Evolutionary conservation across 2,329 filamentous ascomycete species (phyloP).

Genomic region (Hymenoscyphus infarciens): DNA sequence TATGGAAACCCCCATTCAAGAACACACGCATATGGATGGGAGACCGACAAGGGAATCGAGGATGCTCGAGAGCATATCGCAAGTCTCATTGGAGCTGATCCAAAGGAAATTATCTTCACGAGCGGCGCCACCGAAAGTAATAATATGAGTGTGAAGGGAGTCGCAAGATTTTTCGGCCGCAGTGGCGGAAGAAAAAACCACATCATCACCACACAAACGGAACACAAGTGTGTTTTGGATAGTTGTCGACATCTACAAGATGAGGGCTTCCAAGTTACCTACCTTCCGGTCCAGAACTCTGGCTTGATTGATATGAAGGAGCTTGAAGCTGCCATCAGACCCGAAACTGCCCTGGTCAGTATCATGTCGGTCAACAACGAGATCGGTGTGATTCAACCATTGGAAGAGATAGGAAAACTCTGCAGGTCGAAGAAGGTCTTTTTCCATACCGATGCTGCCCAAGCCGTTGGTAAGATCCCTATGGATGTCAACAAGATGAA

Average conservation of each 20-base stretch:
- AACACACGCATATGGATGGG: slow-evolving; percentile 98
- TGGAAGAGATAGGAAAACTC: slow-evolving; percentile 88
- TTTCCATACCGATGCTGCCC: slow-evolving; percentile 95
- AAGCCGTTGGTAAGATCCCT: slow-evolving; percentile 98
- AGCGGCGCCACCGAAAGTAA: slow-evolving; percentile 98
- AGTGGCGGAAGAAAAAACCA: slow-evolving; percentile 90
- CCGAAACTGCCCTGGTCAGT: slow-evolving; percentile 87
- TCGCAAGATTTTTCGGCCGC: slow-evolving; percentile 90
- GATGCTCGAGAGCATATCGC: slow-evolving; percentile 81
- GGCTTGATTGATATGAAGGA: slow-evolving; percentile 83
- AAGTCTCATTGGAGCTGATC: slow-evolving; percentile 82
- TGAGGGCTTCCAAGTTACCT: slow-evolving; percentile 95
- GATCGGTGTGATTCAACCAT: slow-evolving; percentile 96
- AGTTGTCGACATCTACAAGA: slow-evolving; percentile 96
- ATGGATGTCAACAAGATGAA: slow-evolving; percentile 97
- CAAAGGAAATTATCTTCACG: slow-evolving; percentile 98
- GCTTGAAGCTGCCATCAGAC: slow-evolving; percentile 82
- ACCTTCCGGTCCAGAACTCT: slow-evolving; percentile 82
- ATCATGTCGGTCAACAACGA: slow-evolving; percentile 99
- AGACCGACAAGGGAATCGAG: slow-evolving; percentile 92
- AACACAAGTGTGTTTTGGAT: slow-evolving; percentile 98
- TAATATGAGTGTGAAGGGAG: slow-evolving; percentile 99
- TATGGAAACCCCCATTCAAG: slow-evolving; percentile 97
- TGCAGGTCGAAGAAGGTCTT: slow-evolving; percentile 92
- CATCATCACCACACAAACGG: slow-evolving; percentile 94